Percentiles rank a stretch among this genome's conserved stretches.
Evolutionary conservation across 225 moss, liverwort and hornwort genomes (phyloP).

Genomic region (Pseudisothecium myosuroides): DNA sequence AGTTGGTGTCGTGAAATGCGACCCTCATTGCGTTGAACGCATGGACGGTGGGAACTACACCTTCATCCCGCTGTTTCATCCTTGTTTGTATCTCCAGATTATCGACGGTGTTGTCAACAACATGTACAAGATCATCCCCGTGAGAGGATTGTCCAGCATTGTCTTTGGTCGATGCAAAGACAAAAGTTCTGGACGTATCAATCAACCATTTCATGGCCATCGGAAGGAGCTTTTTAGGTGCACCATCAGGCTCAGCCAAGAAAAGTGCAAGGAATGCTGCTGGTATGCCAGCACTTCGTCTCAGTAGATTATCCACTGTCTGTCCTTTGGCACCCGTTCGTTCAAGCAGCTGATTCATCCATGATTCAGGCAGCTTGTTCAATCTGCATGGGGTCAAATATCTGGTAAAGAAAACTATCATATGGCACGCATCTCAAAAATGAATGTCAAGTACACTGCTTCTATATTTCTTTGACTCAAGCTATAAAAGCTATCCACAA

Average conservation of each 20-base stretch:
- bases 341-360: conserved; percentile 80
- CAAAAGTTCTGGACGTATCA: conserved; percentile 53
- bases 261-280: conserved; percentile 97
- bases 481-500: neutral
- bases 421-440: neutral
- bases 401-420: neutral
- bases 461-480: neutral
- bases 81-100: conserved; percentile 19
- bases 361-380: conserved; percentile 82
- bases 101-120: conserved; percentile 16
- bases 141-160: neutral
- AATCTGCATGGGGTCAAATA: conserved; percentile 38
- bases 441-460: neutral
- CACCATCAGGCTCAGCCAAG: conserved; percentile 91
- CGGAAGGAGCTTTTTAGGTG: conserved; percentile 92
- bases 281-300: conserved; percentile 98
- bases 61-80: conserved; percentile 81
- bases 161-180: conserved; percentile 25
- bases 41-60: conserved; percentile 94
- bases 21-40: conserved; percentile 88
- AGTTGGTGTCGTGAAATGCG: conserved; percentile 91
- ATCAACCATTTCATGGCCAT: conserved; percentile 93
- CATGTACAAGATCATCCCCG: conserved; percentile 8
- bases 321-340: conserved; percentile 83
- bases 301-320: conserved; percentile 85